Conservation (phyloP, 2,329 filamentous ascomycete genomes). For the Pestalotiopsis sp. region DNA sequence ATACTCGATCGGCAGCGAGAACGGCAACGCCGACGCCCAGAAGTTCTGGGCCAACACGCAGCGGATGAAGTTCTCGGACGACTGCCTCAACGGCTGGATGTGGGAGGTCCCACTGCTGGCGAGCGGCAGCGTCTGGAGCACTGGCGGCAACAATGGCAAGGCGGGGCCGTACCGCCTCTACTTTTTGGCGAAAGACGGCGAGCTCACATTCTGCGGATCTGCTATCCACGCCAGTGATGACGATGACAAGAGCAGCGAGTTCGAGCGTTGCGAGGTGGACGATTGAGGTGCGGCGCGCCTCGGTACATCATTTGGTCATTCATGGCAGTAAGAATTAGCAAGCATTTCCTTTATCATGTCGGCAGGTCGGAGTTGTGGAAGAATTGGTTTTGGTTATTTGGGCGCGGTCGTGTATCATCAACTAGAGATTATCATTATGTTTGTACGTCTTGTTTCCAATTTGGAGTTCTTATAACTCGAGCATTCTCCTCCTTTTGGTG, state of each 20-base stretch:
- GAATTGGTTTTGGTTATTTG: background rate
- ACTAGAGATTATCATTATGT: background rate
- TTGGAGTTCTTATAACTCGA: background rate
- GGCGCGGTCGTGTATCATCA: background rate
- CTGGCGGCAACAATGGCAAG: background rate
- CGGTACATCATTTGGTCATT: background rate
- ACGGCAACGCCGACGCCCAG: background rate
- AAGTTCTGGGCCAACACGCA: constrained; percentile 3
- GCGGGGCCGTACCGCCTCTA: constrained; percentile 4
- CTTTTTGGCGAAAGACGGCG: background rate
- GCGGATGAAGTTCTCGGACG: constrained; percentile 1
- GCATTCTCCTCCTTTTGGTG: background rate
- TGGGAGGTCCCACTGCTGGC: constrained; percentile 7
- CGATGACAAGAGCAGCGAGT: background rate
- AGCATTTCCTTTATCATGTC: background rate
- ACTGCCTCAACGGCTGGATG: constrained; percentile 2
- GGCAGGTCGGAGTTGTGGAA: background rate
- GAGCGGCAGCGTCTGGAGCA: background rate
- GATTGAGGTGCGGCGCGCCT: background rate
- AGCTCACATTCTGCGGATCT: background rate
- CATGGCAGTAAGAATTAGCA: background rate
- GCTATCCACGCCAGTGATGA: constrained; percentile 3
- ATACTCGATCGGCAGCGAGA: background rate
- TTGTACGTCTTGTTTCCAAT: background rate
- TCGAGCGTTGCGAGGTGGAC: constrained; percentile 4